phyloP scores from a whole-genome alignment of 108 stramenopile species.

The Thalassiosira profunda region DNA sequence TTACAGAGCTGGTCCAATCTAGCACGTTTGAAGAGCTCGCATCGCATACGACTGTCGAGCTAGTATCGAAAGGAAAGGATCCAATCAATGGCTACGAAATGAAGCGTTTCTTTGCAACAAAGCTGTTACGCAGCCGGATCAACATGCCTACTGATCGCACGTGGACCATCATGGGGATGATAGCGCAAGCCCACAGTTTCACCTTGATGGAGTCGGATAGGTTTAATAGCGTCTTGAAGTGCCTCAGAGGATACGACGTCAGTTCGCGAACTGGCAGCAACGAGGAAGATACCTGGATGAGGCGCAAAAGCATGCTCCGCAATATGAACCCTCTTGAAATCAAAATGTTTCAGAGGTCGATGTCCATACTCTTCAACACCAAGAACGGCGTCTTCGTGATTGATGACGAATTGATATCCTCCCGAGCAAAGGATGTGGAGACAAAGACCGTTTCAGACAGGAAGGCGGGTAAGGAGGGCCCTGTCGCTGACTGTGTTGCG shows the following conservation, averaged over 20 bases:
- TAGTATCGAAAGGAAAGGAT: not conserved
- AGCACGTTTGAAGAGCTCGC: not conserved
- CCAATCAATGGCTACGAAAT: not conserved
- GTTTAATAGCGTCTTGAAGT: not conserved
- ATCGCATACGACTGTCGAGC: not conserved
- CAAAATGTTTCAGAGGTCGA: not conserved
- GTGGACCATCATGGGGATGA: not conserved
- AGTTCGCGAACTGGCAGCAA: not conserved
- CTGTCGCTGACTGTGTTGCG: not conserved
- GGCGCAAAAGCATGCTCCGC: not conserved
- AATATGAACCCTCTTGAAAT: not conserved
- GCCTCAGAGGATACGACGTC: not conserved
- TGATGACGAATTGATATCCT: not conserved
- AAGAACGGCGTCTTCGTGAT: not conserved
- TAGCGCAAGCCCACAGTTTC: not conserved
- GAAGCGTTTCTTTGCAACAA: not conserved
- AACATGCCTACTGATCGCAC: not conserved
- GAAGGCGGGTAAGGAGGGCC: not conserved
- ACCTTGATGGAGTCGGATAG: not conserved
- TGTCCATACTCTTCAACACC: not conserved
- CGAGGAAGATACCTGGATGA: not conserved
- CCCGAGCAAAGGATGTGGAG: not conserved
- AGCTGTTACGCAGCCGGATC: not conserved
- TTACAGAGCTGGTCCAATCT: not conserved
- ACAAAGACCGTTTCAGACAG: not conserved